Base-by-base conservation (phyloP, 1,284 basidiomycete species). In the Ustilago hordei region DNA sequence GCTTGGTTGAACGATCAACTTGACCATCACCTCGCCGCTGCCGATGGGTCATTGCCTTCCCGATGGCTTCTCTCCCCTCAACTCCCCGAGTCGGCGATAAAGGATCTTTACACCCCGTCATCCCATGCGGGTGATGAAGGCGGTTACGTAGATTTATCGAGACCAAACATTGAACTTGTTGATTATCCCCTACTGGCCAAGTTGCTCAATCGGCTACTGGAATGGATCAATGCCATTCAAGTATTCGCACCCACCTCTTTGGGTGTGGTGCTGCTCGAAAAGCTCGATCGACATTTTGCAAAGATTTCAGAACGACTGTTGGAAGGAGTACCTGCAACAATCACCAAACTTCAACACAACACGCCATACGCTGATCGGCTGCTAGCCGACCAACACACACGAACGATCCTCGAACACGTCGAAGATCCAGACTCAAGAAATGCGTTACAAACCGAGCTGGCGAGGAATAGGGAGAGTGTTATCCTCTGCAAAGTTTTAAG, bases 161-260 rank as follows among this genome's bases (percentile, higher is more conserved):
- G 57, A 8, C 63, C 67, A 36, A 67, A 72, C 56, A 64, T 63
- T 11, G 66, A 73, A 60, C 58, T 75, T 0, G 55, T 69, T 17
- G 48, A 70, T 50, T 75, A 66, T 32, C 74, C 74, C 9, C 56
- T 61, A 1, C 35, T 79, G 9, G 68, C 58, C 0, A 57, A 62
- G 36, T 57, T 73, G 35, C 52, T 79, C 38, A 79, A 79, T 31
- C 54, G 64, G 1, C 43, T 76, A 0, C 19, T 76, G 35, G 60
- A 45, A 7, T 66, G 60, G 61, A 52, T 70, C 13, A 73, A 76
- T 12, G 77, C 69, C 11, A 35, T 76, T 4, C 59, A 64, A 11
- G 15, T 57, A 0, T 79, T 76, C 38, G 67, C 74, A 12, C 72
- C 75, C 4, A 17, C 38, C 15, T 53, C 41, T 0, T 47, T 75